Evolutionary conservation across 2,329 filamentous ascomycete genomes (phyloP).

Genomic region (Botryosphaeria dothidea): DNA sequence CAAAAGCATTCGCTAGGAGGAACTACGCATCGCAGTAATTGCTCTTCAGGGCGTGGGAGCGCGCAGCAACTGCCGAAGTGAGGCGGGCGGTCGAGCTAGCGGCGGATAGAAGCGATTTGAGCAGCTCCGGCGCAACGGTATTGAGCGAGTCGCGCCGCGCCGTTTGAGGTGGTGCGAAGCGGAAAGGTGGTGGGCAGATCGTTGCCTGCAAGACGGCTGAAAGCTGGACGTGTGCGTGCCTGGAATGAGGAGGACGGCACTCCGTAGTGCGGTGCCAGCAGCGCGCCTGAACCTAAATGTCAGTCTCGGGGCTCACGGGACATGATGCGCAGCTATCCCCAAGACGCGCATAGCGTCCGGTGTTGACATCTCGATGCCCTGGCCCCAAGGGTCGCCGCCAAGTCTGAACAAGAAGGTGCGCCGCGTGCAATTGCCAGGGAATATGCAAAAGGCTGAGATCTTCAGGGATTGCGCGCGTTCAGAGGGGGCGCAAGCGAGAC

Average conservation of each 20-base stretch:
- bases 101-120: slow-evolving; percentile 12
- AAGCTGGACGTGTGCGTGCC: background rate
- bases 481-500: slow-evolving; percentile 11
- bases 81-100: slow-evolving; percentile 13
- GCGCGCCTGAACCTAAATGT: slow-evolving; percentile 5
- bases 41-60: background rate
- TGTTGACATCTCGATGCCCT: background rate
- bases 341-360: slow-evolving; percentile 1
- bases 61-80: slow-evolving; percentile 11
- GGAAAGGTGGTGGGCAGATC: slow-evolving; percentile 7
- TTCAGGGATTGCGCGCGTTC: slow-evolving; percentile 13
- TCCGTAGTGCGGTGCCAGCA: background rate
- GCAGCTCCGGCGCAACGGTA: background rate
- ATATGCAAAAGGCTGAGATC: slow-evolving; percentile 21
- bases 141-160: slow-evolving; percentile 12
- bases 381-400: slow-evolving; percentile 2
- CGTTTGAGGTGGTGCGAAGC: slow-evolving; percentile 12
- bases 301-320: slow-evolving; percentile 5
- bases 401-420: slow-evolving; percentile 7
- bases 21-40: background rate
- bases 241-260: background rate
- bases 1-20: background rate
- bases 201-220: slow-evolving; percentile 7
- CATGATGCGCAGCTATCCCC: slow-evolving; percentile 5
- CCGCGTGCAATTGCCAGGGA: slow-evolving; percentile 11